phyloP scores from a whole-genome alignment of 495 filamentous ascomycete genomes.

The Xylona heveae region DNA sequence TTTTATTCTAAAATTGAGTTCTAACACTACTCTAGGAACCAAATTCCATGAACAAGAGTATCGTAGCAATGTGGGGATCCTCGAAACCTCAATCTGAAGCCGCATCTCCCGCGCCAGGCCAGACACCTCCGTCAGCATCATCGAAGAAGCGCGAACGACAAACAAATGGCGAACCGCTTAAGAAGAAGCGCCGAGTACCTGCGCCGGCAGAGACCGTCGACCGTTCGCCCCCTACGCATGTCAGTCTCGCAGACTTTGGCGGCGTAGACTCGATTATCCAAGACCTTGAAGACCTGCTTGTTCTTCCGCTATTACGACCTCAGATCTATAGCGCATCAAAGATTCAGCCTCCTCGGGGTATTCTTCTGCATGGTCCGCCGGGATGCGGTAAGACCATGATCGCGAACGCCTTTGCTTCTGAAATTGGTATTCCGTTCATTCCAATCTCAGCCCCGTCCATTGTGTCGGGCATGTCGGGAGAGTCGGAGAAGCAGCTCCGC shows the following conservation, averaged over 20 bases:
- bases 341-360: slow-evolving; percentile 63
- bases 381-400: slow-evolving; percentile 94
- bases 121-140: slow-evolving; percentile 9
- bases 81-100: not conserved
- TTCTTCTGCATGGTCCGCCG: slow-evolving; percentile 79
- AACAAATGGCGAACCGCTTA: slow-evolving; percentile 43
- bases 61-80: slow-evolving; percentile 41
- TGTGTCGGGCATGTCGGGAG: slow-evolving; percentile 86
- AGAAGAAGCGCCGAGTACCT: slow-evolving; percentile 40
- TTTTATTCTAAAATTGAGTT: slow-evolving; percentile 3
- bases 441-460: slow-evolving; percentile 76
- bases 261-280: slow-evolving; percentile 64
- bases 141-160: slow-evolving; percentile 25
- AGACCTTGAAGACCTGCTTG: slow-evolving; percentile 58
- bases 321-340: slow-evolving; percentile 40
- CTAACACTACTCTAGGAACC: slow-evolving; percentile 21
- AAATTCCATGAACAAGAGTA: slow-evolving; percentile 55
- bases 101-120: not conserved
- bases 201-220: slow-evolving; percentile 26
- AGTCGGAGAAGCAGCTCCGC: slow-evolving; percentile 84
- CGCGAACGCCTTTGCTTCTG: slow-evolving; percentile 73
- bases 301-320: slow-evolving; percentile 50
- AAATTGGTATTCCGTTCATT: slow-evolving; percentile 69
- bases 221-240: slow-evolving; percentile 48
- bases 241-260: slow-evolving; percentile 64